Evolutionary conservation across 2,329 filamentous ascomycete genomes (phyloP), one percentile per base, ranked within the genome.

Genomic region (Helicocarpus griseus): DNA sequence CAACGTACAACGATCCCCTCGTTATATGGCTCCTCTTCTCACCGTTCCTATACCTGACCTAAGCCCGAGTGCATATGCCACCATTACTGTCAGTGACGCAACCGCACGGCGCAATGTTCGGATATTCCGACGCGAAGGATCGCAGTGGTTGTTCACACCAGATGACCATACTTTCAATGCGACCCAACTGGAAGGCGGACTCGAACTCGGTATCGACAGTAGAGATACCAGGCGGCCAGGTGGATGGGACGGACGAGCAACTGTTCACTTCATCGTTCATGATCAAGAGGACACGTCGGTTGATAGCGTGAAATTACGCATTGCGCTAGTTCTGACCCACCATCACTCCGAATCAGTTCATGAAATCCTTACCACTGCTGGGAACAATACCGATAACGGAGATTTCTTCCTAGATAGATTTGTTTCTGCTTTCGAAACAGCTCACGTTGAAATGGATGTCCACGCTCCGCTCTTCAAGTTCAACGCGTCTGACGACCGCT

Each of bases 251-350:
- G 56, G 56, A 11, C 35, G 24, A 31, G 55, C 54, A 8, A 38
- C 38, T 5, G 47, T 58, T 6, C 52, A 43, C 13, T 68, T 72
- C 48, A 57, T 57, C 7, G 60, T 73, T 1, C 49, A 51, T 8
- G 61, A 64, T 47, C 55, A 56, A 0, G 47, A 50, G 0, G 26
- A 52, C 3, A 49, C 52, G 1, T 57, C 53, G 0, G 67, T 68
- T 47, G 53, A 57, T 33, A 38, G 41, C 0, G 67, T 72, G 3
- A 57, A 56, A 3, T 54, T 73, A 3, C 65, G 63, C 3, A 61
- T 70, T 7, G 69, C 70, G 0, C 70, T 70, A 0, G 60, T 73
- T 2, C 56, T 73, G 9, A 63, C 61, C 2, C 69, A 73, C 35
- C 67, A 72, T 51, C 68, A 69, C 46, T 49, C 63, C 5, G 66